phyloP scores from a whole-genome alignment of 768 basidiomycete genomes.

The Cyclocybe aegerita region DNA sequence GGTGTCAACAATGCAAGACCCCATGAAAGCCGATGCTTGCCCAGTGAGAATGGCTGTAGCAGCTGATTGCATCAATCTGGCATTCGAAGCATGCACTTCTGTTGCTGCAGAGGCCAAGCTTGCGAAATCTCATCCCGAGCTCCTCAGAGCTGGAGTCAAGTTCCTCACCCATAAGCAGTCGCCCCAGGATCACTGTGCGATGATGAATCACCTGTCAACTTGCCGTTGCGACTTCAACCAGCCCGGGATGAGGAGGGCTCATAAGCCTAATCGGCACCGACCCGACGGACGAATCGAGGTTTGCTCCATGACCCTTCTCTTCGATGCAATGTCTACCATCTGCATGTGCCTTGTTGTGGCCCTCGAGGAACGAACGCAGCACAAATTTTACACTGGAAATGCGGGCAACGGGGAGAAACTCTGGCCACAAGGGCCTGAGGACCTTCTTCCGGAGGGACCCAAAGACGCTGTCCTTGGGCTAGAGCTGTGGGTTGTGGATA shows the following conservation, averaged over 20 bases:
- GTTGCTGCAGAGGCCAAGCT: conserved; percentile 12
- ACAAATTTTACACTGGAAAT: conserved; percentile 10
- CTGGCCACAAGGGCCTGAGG: conserved; percentile 13
- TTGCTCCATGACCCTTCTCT: not conserved
- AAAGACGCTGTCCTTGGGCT: conserved; percentile 5
- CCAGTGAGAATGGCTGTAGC: conserved; percentile 7
- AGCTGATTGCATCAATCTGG: conserved; percentile 12
- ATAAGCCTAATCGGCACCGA: not conserved
- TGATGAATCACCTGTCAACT: not conserved
- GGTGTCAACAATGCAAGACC: conserved; percentile 11
- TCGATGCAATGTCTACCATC: conserved; percentile 13
- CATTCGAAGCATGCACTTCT: not conserved
- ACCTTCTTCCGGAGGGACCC: conserved; percentile 13
- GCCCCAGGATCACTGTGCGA: conserved; percentile 2
- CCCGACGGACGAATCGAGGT: not conserved
- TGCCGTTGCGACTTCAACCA: conserved; percentile 1
- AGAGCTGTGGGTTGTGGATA: conserved; percentile 5
- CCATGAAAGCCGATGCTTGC: conserved; percentile 4
- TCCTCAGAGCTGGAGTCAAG: conserved; percentile 16
- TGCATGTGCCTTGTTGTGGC: conserved; percentile 5
- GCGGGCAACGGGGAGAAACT: conserved; percentile 1
- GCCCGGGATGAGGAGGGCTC: not conserved
- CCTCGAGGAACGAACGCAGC: conserved; percentile 11
- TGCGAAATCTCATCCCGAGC: conserved; percentile 13
- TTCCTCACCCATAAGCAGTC: conserved; percentile 13